These are phyloP conservation scores for Diplodia seriata DNA, from an alignment of 2,329 filamentous ascomycete genomes.

Conservation along the genomic window DNA sequence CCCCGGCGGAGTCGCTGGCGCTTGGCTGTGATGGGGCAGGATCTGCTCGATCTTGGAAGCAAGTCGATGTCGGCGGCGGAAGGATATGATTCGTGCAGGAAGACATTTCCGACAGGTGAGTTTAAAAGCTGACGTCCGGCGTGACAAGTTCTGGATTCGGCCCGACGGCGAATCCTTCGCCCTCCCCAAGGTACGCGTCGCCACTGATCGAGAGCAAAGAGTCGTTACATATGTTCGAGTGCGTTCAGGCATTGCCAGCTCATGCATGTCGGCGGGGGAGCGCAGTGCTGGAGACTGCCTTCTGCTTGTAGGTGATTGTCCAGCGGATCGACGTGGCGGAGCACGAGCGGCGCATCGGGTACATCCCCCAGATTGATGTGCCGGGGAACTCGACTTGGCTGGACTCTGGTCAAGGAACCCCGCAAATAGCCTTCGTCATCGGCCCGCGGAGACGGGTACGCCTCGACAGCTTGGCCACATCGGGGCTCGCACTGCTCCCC, in stretches of 20 bases:
- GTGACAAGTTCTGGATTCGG: not conserved
- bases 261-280: not conserved
- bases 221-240: not conserved
- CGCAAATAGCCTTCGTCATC: not conserved
- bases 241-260: no score
- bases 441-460: not conserved
- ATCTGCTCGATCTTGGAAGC: not conserved
- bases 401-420: not conserved
- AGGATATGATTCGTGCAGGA: not conserved
- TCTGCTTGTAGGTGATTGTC: not conserved
- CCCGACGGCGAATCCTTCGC: not conserved
- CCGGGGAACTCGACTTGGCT: not conserved
- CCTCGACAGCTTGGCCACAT: not conserved
- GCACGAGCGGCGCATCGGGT: not conserved
- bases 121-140: not conserved
- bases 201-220: not conserved
- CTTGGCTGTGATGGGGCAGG: not conserved
- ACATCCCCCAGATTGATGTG: slow-evolving; percentile 14
- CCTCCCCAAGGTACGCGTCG: not conserved
- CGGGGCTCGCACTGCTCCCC: no score
- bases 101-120: not conserved
- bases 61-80: not conserved
- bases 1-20: not conserved
- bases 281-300: not conserved
- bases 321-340: slow-evolving; percentile 5